A percentile compares a stretch with the other conserved stretches of the same genome.
Conservation (phyloP, 2,329 filamentous ascomycete genomes). For the Juglanconis juglandina region DNA sequence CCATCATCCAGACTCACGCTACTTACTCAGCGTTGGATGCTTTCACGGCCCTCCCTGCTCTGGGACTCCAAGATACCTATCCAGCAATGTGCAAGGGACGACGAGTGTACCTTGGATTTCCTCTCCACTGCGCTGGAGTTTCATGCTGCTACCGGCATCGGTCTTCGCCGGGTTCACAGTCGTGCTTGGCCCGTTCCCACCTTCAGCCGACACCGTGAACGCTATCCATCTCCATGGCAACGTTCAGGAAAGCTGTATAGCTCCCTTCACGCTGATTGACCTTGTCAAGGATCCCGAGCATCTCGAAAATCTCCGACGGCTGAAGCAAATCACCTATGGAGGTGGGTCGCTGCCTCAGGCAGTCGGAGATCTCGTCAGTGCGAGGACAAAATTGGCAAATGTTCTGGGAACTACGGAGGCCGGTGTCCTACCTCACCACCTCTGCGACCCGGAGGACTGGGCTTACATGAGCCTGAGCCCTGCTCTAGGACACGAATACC, state of each 20-base stretch:
- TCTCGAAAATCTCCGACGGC: conserved; percentile 1
- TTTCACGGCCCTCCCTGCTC: not conserved
- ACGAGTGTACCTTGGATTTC: not conserved
- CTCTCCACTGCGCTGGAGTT: conserved; percentile 1
- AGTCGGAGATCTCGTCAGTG: conserved; percentile 24
- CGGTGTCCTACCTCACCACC: conserved; percentile 14
- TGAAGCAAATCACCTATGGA: conserved; percentile 21
- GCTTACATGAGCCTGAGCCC: conserved; percentile 25
- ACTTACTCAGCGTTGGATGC: not conserved
- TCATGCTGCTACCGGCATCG: not conserved
- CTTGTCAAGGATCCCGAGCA: conserved; percentile 16
- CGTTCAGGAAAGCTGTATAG: not conserved
- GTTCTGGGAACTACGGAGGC: conserved; percentile 28
- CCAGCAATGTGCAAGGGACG: not conserved
- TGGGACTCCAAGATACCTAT: not conserved
- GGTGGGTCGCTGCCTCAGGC: conserved; percentile 25
- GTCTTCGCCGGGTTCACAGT: conserved; percentile 19
- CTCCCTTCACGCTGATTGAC: conserved; percentile 20
- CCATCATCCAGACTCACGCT: conserved; percentile 11
- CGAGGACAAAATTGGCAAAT: conserved; percentile 22
- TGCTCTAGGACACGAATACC: conserved; percentile 3
- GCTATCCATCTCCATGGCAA: conserved; percentile 5
- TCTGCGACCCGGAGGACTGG: conserved; percentile 26
- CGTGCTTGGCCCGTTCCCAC: conserved; percentile 21
- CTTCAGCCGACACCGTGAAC: conserved; percentile 14